These are phyloP conservation scores for Diaporthe longicolla DNA, from an alignment of 2,329 filamentous ascomycete species.

Conservation along the genomic window DNA sequence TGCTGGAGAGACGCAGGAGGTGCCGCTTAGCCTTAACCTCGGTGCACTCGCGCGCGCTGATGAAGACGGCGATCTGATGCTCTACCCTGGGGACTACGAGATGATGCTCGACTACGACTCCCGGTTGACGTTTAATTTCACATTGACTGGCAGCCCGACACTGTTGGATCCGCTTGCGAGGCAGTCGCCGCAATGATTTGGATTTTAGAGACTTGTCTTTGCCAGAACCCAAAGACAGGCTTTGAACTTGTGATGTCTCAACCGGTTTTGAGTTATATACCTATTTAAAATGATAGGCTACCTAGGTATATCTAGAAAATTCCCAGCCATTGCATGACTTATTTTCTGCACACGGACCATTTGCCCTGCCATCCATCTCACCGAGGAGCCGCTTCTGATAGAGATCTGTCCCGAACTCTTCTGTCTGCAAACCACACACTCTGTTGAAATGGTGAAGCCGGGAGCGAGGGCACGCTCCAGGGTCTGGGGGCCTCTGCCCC, in stretches of 20 bases:
- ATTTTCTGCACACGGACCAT: too few relatives aligned
- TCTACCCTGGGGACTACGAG: slow-evolving; percentile 4
- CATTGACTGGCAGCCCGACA: not conserved
- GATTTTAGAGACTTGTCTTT: too few relatives aligned
- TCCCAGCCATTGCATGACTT: too few relatives aligned
- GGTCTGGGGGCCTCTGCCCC: too few relatives aligned
- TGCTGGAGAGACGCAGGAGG: not conserved
- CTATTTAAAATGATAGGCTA: too few relatives aligned
- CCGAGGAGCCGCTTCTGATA: too few relatives aligned
- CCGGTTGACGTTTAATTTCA: not conserved
- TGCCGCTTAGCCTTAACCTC: not conserved
- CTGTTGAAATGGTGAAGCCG: too few relatives aligned
- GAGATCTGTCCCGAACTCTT: too few relatives aligned
- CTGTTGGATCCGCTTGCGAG: slow-evolving; percentile 1
- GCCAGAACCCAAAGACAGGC: not conserved
- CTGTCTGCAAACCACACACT: too few relatives aligned
- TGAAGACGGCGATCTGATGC: not conserved
- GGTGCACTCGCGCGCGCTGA: slow-evolving; percentile 3
- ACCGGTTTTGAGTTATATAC: not conserved
- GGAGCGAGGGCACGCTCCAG: too few relatives aligned
- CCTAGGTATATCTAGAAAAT: too few relatives aligned
- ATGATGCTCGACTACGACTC: slow-evolving; percentile 3
- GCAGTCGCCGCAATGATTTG: not conserved
- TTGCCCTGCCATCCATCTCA: too few relatives aligned
- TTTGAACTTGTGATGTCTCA: not conserved